Evolutionary conservation across 257 asterid genomes (phyloP).

Genomic region (Plectranthus barbatus): DNA sequence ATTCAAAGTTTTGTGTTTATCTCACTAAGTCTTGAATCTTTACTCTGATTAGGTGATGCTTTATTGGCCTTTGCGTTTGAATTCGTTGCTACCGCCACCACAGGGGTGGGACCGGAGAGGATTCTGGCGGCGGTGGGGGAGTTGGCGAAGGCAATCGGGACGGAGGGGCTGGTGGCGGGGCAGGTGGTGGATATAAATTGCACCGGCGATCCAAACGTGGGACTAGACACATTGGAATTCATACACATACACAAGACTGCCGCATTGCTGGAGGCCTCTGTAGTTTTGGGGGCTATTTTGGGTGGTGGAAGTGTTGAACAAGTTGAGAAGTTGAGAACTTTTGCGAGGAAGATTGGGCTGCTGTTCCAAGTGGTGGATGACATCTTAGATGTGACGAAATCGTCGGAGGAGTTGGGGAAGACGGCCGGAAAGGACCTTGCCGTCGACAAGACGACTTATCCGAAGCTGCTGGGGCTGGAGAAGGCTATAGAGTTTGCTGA

Average conservation of each 20-base stretch:
- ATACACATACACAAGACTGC: constrained; percentile 77
- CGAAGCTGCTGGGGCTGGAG: constrained; percentile 65
- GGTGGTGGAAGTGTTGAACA: constrained; percentile 51
- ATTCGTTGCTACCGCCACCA: constrained; percentile 20
- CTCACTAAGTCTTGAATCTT: no score
- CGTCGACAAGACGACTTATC: constrained; percentile 62
- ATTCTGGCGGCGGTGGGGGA: constrained; percentile 29
- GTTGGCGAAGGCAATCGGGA: constrained; percentile 55
- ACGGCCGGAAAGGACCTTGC: no score
- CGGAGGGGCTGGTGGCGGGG: no score
- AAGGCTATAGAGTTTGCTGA: constrained; percentile 55
- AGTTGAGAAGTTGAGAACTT: constrained; percentile 45
- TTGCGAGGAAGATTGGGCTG: constrained; percentile 57
- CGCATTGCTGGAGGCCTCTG: constrained; percentile 53
- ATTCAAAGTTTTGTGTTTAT: no score
- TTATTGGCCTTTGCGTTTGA: constrained; percentile 56
- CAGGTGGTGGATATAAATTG: constrained; percentile 57
- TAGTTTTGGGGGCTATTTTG: constrained; percentile 60
- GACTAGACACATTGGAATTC: constrained; percentile 44
- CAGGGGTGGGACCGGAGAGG: constrained; percentile 13
- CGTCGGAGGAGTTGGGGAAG: no score
- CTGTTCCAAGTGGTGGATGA: no score
- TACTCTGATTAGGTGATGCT: constrained; percentile 40
- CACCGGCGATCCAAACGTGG: constrained; percentile 37
- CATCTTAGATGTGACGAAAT: no score